phyloP scores from a whole-genome alignment of 768 basidiomycete species.

The Serpula lacrymans region DNA sequence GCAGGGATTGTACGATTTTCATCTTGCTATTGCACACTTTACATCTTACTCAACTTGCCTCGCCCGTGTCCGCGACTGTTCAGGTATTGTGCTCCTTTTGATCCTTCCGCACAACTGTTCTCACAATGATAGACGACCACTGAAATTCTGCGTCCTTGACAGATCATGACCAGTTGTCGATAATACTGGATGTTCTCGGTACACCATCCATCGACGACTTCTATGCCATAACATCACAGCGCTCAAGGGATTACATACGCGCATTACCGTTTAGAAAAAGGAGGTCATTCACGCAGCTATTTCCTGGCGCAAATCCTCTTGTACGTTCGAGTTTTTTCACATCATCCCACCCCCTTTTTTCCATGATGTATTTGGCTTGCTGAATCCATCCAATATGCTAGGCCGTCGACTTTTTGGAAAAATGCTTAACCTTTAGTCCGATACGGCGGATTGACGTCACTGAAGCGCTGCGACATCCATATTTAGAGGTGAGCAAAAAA shows the following conservation, averaged over 20 bases:
- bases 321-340: conserved; percentile 38
- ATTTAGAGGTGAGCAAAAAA: conserved; percentile 59
- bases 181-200: conserved; percentile 94
- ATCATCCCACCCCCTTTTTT: conserved; percentile 4
- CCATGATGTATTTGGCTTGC: too few relatives aligned
- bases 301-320: conserved; percentile 70
- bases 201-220: conserved; percentile 91
- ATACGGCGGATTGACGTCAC: conserved; percentile 85
- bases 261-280: conserved; percentile 85
- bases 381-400: too few relatives aligned
- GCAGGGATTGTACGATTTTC: conserved; percentile 69
- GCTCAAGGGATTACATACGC: conserved; percentile 84
- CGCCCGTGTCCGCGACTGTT: not conserved
- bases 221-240: conserved; percentile 80
- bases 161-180: conserved; percentile 92
- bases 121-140: not conserved
- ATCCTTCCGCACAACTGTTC: not conserved
- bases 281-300: conserved; percentile 64
- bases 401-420: conserved; percentile 77
- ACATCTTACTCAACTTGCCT: conserved; percentile 5
- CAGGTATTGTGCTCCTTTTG: not conserved
- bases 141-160: conserved; percentile 1
- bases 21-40: conserved; percentile 3
- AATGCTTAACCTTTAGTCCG: conserved; percentile 82
- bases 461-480: conserved; percentile 86